A percentile compares a stretch with the other conserved stretches of the same genome.
Conservation (phyloP, 345 rosid species). For the Zanthoxylum bungeanum region DNA sequence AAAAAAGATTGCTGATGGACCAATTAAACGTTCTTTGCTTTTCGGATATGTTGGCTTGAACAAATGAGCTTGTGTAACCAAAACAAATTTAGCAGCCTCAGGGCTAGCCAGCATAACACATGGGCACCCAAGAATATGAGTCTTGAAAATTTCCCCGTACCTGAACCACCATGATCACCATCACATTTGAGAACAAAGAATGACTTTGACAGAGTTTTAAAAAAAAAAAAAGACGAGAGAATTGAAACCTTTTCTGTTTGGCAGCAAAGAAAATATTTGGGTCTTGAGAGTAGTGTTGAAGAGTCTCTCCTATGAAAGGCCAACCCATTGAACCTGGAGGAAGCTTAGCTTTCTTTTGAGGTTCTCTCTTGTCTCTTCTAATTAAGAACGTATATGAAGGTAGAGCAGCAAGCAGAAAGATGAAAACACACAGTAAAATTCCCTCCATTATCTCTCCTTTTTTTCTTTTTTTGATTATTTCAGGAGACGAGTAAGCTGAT, state of each 20-base stretch:
- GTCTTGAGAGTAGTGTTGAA: constrained; percentile 65
- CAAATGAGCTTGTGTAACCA: constrained; percentile 64
- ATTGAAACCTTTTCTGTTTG: constrained; percentile 52
- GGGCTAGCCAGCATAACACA: constrained; percentile 91
- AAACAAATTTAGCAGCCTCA: constrained; percentile 76
- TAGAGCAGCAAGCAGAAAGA: constrained; percentile 24
- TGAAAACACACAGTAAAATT: constrained; percentile 21
- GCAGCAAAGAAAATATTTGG: constrained; percentile 55
- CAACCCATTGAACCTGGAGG: constrained; percentile 83
- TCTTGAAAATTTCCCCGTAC: constrained; percentile 92
- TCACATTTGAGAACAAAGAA: constrained; percentile 4
- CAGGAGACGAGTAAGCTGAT: background rate
- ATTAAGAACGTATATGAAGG: background rate
- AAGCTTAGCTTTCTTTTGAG: constrained; percentile 28
- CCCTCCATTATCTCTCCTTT: constrained; percentile 19
- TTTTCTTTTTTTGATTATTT: background rate
- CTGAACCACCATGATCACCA: constrained; percentile 27
- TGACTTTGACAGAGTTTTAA: background rate
- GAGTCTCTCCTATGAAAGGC: constrained; percentile 70
- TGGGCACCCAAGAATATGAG: constrained; percentile 84
- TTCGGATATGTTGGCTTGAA: constrained; percentile 93
- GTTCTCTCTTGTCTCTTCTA: constrained; percentile 21
- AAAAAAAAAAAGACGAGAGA: background rate
- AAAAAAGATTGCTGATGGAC: constrained; percentile 78
- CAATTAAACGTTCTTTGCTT: constrained; percentile 82